phyloP scores from a whole-genome alignment of 768 basidiomycete genomes.

The Lactifluus volemus region DNA sequence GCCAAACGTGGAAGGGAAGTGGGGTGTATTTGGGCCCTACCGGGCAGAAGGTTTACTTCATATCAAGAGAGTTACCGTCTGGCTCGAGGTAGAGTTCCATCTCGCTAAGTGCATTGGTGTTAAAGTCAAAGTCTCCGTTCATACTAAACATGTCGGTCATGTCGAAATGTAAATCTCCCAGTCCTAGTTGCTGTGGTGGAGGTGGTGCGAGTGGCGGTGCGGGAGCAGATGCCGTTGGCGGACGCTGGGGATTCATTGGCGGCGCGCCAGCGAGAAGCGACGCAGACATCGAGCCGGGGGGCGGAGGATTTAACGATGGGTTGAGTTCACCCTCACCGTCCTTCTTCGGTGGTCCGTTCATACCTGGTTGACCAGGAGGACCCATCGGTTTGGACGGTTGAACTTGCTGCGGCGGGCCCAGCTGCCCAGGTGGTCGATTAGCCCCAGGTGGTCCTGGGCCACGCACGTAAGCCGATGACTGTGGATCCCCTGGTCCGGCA shows the following conservation, averaged over 20 bases:
- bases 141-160: slow-evolving; percentile 7
- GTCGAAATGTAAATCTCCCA: slow-evolving; percentile 9
- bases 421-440: slow-evolving; percentile 4
- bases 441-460: not conserved
- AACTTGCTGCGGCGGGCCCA: slow-evolving; percentile 10
- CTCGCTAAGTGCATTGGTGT: not conserved
- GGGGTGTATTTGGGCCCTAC: not conserved
- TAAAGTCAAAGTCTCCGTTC: slow-evolving; percentile 10
- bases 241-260: slow-evolving; percentile 12
- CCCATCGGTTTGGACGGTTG: slow-evolving; percentile 11
- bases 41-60: not conserved
- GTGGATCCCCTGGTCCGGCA: not conserved
- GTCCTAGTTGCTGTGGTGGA: not conserved
- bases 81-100: slow-evolving; percentile 11
- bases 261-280: slow-evolving; percentile 7
- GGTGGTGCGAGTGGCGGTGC: not conserved
- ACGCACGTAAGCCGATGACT: slow-evolving; percentile 1
- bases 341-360: slow-evolving; percentile 17
- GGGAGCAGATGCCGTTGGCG: slow-evolving; percentile 9
- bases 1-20: not conserved
- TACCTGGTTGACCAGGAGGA: slow-evolving; percentile 19
- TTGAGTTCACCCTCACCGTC: slow-evolving; percentile 12
- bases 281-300: slow-evolving; percentile 9
- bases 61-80: not conserved
- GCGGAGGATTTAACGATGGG: slow-evolving; percentile 1